Conservation (phyloP, 345 rosid genomes). For the Kandelia obovata region DNA sequence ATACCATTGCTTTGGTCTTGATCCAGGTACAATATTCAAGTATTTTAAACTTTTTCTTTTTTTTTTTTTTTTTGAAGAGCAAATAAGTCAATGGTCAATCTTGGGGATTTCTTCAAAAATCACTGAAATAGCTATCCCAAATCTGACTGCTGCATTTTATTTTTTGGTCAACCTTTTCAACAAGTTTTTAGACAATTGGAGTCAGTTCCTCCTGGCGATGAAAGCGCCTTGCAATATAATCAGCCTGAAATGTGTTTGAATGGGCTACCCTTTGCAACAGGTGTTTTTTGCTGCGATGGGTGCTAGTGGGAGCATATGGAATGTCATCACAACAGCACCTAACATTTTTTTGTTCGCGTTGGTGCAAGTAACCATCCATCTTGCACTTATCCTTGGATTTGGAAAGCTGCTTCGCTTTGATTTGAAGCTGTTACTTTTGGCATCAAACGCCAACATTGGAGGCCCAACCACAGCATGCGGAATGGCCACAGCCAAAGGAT, state of each 20-base stretch:
- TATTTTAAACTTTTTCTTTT: background rate
- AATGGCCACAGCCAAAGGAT: constrained; percentile 84
- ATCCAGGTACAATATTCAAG: constrained; percentile 54
- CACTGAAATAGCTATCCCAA: too few species aligned
- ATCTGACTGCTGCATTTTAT: too few species aligned
- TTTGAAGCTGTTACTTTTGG: constrained; percentile 54
- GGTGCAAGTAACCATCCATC: constrained; percentile 63
- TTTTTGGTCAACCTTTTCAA: too few species aligned
- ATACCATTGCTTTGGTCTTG: constrained; percentile 60
- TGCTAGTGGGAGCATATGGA: constrained; percentile 74
- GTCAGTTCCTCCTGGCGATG: background rate
- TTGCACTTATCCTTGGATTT: constrained; percentile 42
- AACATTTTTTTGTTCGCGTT: constrained; percentile 64
- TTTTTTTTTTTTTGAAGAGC: background rate
- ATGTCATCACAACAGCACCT: constrained; percentile 66
- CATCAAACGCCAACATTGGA: constrained; percentile 78
- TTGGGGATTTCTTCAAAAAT: too few species aligned
- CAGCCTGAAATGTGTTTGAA: background rate
- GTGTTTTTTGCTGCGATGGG: constrained; percentile 71
- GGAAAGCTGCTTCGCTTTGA: constrained; percentile 57
- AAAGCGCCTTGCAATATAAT: background rate
- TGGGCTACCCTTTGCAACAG: constrained; percentile 23
- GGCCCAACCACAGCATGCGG: constrained; percentile 92
- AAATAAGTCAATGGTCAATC: too few species aligned
- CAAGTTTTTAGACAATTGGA: background rate